phyloP scores from a whole-genome alignment of 164 flowering plant species.

The Vitis vinifera region DNA sequence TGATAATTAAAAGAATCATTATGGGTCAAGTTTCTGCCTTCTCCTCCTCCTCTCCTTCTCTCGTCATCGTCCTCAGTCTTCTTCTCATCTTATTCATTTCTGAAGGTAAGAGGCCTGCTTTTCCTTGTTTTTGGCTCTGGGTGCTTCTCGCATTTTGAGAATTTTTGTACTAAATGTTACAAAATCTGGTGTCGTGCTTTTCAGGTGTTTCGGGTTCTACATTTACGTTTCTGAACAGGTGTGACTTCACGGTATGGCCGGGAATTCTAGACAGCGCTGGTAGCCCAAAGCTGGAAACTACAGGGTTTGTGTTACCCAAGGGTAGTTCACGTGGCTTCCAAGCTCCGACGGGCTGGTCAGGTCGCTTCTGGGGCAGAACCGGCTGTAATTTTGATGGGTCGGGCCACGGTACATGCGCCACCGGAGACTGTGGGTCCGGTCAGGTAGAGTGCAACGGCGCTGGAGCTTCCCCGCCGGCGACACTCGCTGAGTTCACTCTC shows the following conservation, averaged over 20 bases:
- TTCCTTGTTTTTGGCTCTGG: background rate
- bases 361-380: conserved; percentile 89
- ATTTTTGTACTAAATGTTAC: background rate
- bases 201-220: conserved; percentile 54
- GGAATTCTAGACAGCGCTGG: conserved; percentile 72
- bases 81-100: conserved; percentile 15
- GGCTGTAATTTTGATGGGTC: conserved; percentile 72
- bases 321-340: conserved; percentile 50
- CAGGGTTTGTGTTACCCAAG: conserved; percentile 70
- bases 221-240: conserved; percentile 79
- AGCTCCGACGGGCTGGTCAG: conserved; percentile 88
- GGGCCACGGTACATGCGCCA: conserved; percentile 57
- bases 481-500: conserved; percentile 87
- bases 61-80: conserved; percentile 6
- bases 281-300: conserved; percentile 48
- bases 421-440: conserved; percentile 84
- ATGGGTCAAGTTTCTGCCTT: background rate
- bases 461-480: conserved; percentile 83
- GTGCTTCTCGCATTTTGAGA: background rate
- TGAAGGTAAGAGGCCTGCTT: conserved; percentile 21
- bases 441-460: conserved; percentile 70
- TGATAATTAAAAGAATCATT: too few relatives aligned
- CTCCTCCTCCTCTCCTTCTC: background rate
- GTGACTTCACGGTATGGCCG: conserved; percentile 85
- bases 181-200: background rate